phyloP scores from a whole-genome alignment of 805 yeast species.

The Schwanniomyces yamadae region DNA sequence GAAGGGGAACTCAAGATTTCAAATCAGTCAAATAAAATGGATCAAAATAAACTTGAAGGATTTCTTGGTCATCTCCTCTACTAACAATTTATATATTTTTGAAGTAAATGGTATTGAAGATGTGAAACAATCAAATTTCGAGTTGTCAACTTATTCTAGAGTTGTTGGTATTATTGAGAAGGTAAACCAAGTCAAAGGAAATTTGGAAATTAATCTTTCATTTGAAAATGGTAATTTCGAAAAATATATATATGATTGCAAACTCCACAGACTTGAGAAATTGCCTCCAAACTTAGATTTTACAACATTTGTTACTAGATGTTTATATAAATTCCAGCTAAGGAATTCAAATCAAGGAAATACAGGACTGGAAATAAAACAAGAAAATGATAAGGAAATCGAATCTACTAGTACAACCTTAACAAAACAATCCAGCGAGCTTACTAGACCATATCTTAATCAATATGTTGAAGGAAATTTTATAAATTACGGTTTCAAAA shows the following conservation, averaged over 20 bases:
- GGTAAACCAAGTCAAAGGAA: not conserved
- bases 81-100: conserved; percentile 2
- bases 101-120: conserved; percentile 1
- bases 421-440: conserved; percentile 6
- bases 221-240: conserved; percentile 22
- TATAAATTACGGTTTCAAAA: conserved; percentile 22
- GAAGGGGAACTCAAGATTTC: conserved; percentile 7
- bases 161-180: conserved; percentile 5
- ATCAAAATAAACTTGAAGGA: not conserved
- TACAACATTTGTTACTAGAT: conserved; percentile 17
- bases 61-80: conserved; percentile 3
- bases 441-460: conserved; percentile 16
- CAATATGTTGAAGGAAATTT: conserved; percentile 27
- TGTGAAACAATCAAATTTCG: not conserved
- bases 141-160: conserved; percentile 1
- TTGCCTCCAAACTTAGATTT: conserved; percentile 8
- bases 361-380: conserved; percentile 5
- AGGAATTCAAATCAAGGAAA: conserved; percentile 16
- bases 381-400: conserved; percentile 5
- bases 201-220: conserved; percentile 11
- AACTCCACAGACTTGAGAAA: not conserved
- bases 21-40: conserved; percentile 7
- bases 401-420: not conserved
- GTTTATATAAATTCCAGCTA: conserved; percentile 21
- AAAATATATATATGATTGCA: conserved; percentile 8